A percentile compares a stretch with the other conserved stretches of the same genome.
phyloP scores from a whole-genome alignment of 2,329 filamentous ascomycete species.

The Aspergillus hortae region DNA sequence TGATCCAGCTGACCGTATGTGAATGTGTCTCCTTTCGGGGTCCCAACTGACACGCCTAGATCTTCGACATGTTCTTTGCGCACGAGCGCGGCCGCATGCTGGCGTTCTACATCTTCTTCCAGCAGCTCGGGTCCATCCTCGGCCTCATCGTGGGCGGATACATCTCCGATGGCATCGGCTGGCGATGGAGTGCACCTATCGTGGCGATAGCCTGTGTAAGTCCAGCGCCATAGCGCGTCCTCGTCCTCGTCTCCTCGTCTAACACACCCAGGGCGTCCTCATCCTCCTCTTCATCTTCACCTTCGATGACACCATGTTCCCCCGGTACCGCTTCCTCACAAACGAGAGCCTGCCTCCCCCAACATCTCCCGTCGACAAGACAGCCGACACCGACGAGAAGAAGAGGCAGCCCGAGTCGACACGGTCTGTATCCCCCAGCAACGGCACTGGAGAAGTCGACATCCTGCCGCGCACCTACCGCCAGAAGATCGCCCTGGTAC shows the following conservation, averaged over 20 bases:
- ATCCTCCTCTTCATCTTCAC: constrained; percentile 28
- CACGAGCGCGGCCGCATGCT: constrained; percentile 37
- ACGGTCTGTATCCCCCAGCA: constrained; percentile 16
- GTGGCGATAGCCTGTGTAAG: constrained; percentile 30
- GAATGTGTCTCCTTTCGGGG: neutral
- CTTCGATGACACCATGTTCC: constrained; percentile 37
- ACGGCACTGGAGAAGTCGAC: constrained; percentile 12
- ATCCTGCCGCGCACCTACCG: constrained; percentile 19
- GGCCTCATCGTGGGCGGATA: constrained; percentile 36
- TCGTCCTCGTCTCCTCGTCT: neutral
- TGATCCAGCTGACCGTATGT: constrained; percentile 37
- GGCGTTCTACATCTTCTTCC: constrained; percentile 39
- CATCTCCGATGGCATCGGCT: constrained; percentile 32
- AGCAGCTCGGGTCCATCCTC: constrained; percentile 38
- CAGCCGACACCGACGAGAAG: constrained; percentile 1
- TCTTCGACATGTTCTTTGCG: constrained; percentile 39
- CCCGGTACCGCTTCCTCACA: constrained; percentile 26
- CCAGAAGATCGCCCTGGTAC: constrained; percentile 23
- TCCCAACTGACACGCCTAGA: constrained; percentile 12
- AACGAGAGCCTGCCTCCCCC: neutral
- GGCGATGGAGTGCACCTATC: constrained; percentile 34
- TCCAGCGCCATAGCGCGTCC: neutral
- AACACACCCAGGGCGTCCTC: constrained; percentile 15
- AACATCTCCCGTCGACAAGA: neutral
- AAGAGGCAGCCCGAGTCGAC: constrained; percentile 6